A percentile compares a stretch with the other conserved stretches of the same genome.
phyloP scores from a whole-genome alignment of 306 rosid genomes.

The Vicia villosa region DNA sequence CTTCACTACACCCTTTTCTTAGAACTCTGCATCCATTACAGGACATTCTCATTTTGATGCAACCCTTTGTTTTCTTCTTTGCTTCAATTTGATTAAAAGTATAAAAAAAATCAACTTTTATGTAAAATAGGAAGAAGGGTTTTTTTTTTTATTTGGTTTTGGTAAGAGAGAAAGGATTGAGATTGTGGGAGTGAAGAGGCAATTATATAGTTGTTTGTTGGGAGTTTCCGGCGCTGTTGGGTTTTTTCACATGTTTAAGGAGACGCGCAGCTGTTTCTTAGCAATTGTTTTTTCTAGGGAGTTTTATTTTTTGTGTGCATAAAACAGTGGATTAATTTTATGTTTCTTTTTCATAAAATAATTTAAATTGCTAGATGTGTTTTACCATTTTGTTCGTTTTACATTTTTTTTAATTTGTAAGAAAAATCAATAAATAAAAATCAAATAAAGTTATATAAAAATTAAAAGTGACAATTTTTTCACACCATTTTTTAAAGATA shows the following conservation, averaged over 20 bases:
- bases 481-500: too few species aligned
- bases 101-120: neutral
- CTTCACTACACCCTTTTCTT: slow-evolving; percentile 88
- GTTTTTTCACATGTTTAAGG: slow-evolving; percentile 43
- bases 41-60: slow-evolving; percentile 82
- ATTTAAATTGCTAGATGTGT: too few species aligned
- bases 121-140: neutral
- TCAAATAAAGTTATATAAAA: too few species aligned
- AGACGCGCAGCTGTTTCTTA: slow-evolving; percentile 61
- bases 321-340: slow-evolving; percentile 50
- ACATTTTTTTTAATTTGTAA: too few species aligned
- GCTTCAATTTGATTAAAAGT: neutral
- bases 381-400: too few species aligned
- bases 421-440: too few species aligned
- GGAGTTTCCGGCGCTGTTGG: slow-evolving; percentile 52
- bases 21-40: slow-evolving; percentile 92
- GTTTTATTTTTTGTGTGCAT: neutral
- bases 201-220: slow-evolving; percentile 31
- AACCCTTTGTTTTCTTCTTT: neutral
- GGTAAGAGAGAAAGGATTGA: neutral
- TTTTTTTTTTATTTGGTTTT: neutral
- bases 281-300: neutral
- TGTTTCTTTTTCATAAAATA: neutral
- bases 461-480: too few species aligned
- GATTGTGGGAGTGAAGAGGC: neutral